Conservation (phyloP, 129 eudicot genomes). For the Kitagawia praeruptora region DNA sequence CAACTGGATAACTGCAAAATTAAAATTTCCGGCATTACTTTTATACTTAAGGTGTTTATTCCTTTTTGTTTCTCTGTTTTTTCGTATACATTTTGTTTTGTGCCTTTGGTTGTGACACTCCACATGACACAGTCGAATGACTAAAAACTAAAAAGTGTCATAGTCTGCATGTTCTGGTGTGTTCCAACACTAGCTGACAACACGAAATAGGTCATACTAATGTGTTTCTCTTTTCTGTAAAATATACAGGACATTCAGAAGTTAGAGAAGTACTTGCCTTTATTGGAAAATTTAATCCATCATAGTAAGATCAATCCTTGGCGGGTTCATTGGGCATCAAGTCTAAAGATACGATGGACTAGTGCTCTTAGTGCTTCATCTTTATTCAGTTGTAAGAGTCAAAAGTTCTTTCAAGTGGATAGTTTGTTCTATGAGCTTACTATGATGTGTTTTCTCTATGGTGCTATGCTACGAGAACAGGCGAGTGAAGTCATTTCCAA, state of each 20-base stretch:
- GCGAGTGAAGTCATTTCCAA: constrained; percentile 47
- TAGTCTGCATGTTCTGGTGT: not conserved
- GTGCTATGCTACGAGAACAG: constrained; percentile 52
- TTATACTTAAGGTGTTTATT: not conserved
- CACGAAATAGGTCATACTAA: constrained; percentile 10
- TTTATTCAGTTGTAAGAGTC: constrained; percentile 36
- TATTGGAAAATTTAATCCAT: constrained; percentile 51
- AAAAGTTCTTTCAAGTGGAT: constrained; percentile 53
- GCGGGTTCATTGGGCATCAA: constrained; percentile 35
- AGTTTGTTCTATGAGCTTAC: constrained; percentile 55
- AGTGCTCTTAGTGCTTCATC: constrained; percentile 53
- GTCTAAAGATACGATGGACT: constrained; percentile 64
- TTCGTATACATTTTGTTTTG: not conserved
- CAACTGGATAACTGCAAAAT: not conserved
- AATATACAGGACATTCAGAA: constrained; percentile 45
- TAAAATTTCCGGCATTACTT: not conserved
- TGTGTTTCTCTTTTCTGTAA: constrained; percentile 5
- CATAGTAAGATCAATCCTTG: constrained; percentile 24
- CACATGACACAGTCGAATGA: not conserved
- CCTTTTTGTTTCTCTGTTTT: not conserved
- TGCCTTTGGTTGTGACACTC: not conserved
- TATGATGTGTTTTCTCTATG: constrained; percentile 63
- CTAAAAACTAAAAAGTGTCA: not conserved
- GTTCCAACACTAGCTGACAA: not conserved
- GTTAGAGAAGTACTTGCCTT: constrained; percentile 57